Conservation (phyloP, 352 stramenopile genomes). For the Phytophthora tentaculata region DNA sequence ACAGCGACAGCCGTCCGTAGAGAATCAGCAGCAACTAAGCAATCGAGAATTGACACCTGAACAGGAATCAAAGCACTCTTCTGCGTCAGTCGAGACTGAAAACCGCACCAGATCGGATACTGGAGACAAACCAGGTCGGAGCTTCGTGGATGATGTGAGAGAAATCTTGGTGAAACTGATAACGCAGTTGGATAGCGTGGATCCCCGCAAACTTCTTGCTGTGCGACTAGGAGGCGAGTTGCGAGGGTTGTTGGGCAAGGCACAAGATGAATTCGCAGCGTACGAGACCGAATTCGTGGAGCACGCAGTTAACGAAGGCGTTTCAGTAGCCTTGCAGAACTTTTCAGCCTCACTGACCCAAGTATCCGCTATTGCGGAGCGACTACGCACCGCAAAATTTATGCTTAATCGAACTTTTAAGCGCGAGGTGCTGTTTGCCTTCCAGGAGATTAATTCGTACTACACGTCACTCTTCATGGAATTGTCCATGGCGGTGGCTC, state of each 20-base stretch:
- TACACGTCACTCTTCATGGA: conserved; percentile 88
- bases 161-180: conserved; percentile 56
- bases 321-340: conserved; percentile 80
- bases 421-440: conserved; percentile 74
- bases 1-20: conserved; percentile 9
- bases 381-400: conserved; percentile 67
- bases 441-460: conserved; percentile 88
- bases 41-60: conserved; percentile 19
- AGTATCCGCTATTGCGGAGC: conserved; percentile 59
- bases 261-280: conserved; percentile 75
- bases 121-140: neutral
- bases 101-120: neutral
- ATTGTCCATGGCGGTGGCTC: conserved; percentile 74
- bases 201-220: conserved; percentile 64
- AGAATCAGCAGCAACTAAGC: conserved; percentile 6
- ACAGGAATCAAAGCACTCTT: conserved; percentile 7
- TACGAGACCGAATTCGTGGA: conserved; percentile 70
- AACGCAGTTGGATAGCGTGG: conserved; percentile 60
- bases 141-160: conserved; percentile 50
- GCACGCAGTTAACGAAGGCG: conserved; percentile 53
- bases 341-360: conserved; percentile 67
- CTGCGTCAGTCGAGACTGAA: conserved; percentile 18
- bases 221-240: conserved; percentile 76
- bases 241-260: conserved; percentile 78
- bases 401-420: conserved; percentile 85